Evolutionary conservation across 768 basidiomycete species (phyloP), one percentile per base, ranked within the genome.

Genomic region (Lactarius evosmus): DNA sequence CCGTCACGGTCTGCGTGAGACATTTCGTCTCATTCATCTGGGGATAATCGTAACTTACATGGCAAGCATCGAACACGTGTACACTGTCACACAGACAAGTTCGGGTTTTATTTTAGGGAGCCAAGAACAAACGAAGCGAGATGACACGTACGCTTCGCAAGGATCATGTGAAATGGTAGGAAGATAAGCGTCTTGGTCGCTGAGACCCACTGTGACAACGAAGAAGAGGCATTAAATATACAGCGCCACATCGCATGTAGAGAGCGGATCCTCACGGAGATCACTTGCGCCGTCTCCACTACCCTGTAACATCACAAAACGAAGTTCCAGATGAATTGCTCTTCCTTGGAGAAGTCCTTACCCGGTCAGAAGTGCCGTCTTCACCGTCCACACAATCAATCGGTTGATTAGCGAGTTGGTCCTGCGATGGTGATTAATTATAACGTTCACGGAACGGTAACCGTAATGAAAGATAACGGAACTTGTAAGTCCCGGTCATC

Each of bases 41-140:
- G n/a, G 8, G 16, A 30, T n/a, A 29, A 7, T 34, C 3, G 19
- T 17, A 4, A 29, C 33, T 51, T 44, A 61, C 65, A 66, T 66
- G 7, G 56, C 60, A 29, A 65, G 64, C 60, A 61, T 61, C 25
- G 58, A 65, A 50, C 61, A 61, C 17, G 65, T 61, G 49, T 61
- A 61, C 5, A 63, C 62, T 56, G 34, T 32, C 7, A 33, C 32
- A 34, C 27, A 44, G 36, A n/a, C 25, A 46, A 33, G n/a, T 49
- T 58, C 22, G 19, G 50, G 14, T 14, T 19, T 52, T 9, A 34
- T n/a, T n/a, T n/a, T n/a, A n/a, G n/a, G n/a, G n/a, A n/a, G 46
- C 12, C 11, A 30, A 34, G 33, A 16, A 30, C 8, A 27, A 25
- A 19, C 1, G 7, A 27, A 7, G 29, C 12, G 25, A 40, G 14